A percentile compares a stretch with the other conserved stretches of the same genome.
These are phyloP conservation scores for Xylaria sp. DNA, from an alignment of 2,329 filamentous ascomycete species.

Conservation along the genomic window DNA sequence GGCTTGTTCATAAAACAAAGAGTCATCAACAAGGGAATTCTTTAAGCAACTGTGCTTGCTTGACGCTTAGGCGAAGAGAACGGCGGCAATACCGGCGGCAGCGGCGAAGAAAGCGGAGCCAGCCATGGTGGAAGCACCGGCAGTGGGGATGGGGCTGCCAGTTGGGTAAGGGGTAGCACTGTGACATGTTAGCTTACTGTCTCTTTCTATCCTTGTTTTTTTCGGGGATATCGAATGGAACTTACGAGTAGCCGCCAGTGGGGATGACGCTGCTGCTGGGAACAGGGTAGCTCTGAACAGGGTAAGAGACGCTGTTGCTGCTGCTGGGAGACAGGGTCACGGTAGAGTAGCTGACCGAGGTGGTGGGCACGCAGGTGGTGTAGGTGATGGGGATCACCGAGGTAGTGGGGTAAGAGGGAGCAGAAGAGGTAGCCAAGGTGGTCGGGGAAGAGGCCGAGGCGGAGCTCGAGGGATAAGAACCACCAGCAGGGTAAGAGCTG, in stretches of 20 bases:
- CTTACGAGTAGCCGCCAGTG: slow-evolving; percentile 48
- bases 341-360: slow-evolving; percentile 47
- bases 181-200: slow-evolving; percentile 35
- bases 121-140: slow-evolving; percentile 64
- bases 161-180: slow-evolving; percentile 51
- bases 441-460: slow-evolving; percentile 42
- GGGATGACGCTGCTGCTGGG: slow-evolving; percentile 45
- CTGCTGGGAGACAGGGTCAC: slow-evolving; percentile 36
- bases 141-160: slow-evolving; percentile 54
- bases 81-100: slow-evolving; percentile 64
- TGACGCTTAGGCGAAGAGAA: slow-evolving; percentile 63
- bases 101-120: slow-evolving; percentile 67
- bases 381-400: slow-evolving; percentile 47
- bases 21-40: slow-evolving; percentile 47
- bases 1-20: slow-evolving; percentile 24
- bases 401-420: slow-evolving; percentile 61
- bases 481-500: slow-evolving; percentile 41
- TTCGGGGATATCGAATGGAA: not conserved
- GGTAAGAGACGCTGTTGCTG: slow-evolving; percentile 33
- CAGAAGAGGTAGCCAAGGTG: slow-evolving; percentile 40
- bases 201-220: not conserved
- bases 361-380: slow-evolving; percentile 58
- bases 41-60: slow-evolving; percentile 30
- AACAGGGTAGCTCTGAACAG: slow-evolving; percentile 35
- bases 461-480: too few species aligned